Percentiles rank a stretch among this genome's conserved stretches.
Evolutionary conservation across 768 basidiomycete genomes (phyloP).

Genomic region (Pleurotus platypus): DNA sequence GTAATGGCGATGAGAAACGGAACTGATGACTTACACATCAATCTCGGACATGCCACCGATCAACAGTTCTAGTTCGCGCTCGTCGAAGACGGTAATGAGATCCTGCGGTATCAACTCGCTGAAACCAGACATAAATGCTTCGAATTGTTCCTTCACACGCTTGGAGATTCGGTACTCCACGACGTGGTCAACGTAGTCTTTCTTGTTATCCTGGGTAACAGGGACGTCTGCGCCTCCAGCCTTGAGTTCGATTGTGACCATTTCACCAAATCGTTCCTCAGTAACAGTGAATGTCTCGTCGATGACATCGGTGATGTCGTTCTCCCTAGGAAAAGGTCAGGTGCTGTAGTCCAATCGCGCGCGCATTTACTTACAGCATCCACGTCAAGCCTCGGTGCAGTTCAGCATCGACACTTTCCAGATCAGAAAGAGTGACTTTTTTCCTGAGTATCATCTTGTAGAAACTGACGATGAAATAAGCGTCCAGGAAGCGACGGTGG

Average conservation of each 20-base stretch:
- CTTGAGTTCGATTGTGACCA: conserved; percentile 95
- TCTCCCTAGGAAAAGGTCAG: conserved; percentile 59
- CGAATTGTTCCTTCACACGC: conserved; percentile 98
- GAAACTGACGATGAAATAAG: conserved; percentile 99
- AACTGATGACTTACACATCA: conserved; percentile 73
- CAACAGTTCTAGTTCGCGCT: conserved; percentile 92
- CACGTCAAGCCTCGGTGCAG: conserved; percentile 93
- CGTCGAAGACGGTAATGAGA: conserved; percentile 96
- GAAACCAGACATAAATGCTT: conserved; percentile 99
- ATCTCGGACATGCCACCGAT: conserved; percentile 99
- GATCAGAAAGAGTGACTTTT: conserved; percentile 89
- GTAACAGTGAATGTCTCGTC: conserved; percentile 97
- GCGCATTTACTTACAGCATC: conserved; percentile 81
- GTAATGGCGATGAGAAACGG: neutral
- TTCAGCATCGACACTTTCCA: conserved; percentile 97
- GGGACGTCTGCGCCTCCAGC: conserved; percentile 80
- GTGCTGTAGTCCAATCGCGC: conserved; percentile 6
- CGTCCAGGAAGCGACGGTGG: conserved; percentile 98
- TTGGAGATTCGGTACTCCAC: conserved; percentile 97
- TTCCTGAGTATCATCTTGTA: conserved; percentile 99
- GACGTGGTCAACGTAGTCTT: conserved; percentile 91
- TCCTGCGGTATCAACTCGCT: conserved; percentile 99
- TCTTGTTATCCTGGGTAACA: conserved; percentile 98
- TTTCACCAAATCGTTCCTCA: conserved; percentile 97
- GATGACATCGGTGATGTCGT: conserved; percentile 97